Evolutionary conservation across 176 grass and related monocot species (phyloP).

Genomic region (Oryza australiensis): DNA sequence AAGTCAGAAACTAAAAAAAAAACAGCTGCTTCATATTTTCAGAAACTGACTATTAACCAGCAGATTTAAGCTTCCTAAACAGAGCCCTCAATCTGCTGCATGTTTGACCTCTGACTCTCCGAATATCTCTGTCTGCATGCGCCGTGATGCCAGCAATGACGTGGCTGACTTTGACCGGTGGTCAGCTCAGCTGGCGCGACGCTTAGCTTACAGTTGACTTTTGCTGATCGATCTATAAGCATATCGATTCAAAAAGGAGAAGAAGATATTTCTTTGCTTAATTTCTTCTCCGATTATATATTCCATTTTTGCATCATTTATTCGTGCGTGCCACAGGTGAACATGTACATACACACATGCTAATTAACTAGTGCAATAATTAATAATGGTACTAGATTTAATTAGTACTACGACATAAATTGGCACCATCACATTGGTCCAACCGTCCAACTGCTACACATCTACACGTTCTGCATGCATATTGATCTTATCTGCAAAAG

Average conservation of each 20-base stretch:
- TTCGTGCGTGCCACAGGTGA: neutral
- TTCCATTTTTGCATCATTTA: neutral
- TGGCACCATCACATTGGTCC: too few relatives aligned
- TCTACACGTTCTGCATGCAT: too few relatives aligned
- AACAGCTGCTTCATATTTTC: too few relatives aligned
- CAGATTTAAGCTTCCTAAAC: too few relatives aligned
- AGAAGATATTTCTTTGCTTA: neutral
- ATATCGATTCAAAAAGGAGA: neutral
- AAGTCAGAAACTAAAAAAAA: too few relatives aligned
- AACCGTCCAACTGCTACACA: too few relatives aligned
- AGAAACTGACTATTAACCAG: too few relatives aligned
- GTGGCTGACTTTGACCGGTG: neutral
- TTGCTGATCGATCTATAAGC: slow-evolving; percentile 1
- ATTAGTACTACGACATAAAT: too few relatives aligned
- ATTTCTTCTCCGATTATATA: neutral
- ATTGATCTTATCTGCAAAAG: too few relatives aligned
- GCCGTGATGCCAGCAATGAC: slow-evolving; percentile 10
- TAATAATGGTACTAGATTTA: too few relatives aligned
- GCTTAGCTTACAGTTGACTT: too few relatives aligned
- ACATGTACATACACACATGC: neutral
- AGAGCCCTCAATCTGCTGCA: neutral
- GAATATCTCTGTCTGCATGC: neutral
- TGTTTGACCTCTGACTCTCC: neutral
- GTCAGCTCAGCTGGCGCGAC: neutral
- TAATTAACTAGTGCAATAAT: neutral